phyloP scores from a whole-genome alignment of 352 stramenopile genomes.

The Salisapilia sapeloensis region DNA sequence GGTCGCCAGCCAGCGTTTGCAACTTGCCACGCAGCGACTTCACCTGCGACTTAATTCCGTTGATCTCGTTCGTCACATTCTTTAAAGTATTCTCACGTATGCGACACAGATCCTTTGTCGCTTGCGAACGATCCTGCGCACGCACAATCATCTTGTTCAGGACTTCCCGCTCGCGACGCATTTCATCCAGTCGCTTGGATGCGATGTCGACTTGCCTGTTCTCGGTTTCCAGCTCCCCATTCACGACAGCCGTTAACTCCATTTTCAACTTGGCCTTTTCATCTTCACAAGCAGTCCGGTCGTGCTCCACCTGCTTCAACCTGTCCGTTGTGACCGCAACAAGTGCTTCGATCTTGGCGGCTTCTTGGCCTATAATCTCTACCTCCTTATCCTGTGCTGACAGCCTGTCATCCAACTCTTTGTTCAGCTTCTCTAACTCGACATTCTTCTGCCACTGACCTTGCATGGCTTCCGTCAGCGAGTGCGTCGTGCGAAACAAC shows the following conservation, averaged over 20 bases:
- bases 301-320: constrained; percentile 42
- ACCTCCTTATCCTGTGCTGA: constrained; percentile 27
- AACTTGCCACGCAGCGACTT: constrained; percentile 67
- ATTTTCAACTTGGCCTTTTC: constrained; percentile 51
- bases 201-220: constrained; percentile 56
- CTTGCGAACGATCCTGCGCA: constrained; percentile 57
- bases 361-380: constrained; percentile 8
- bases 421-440: constrained; percentile 59
- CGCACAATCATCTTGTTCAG: constrained; percentile 81
- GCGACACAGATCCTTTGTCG: constrained; percentile 82
- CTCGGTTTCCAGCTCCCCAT: constrained; percentile 35
- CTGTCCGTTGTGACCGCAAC: constrained; percentile 58
- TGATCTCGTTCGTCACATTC: constrained; percentile 84
- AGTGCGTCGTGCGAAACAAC: constrained; percentile 64
- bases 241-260: constrained; percentile 46
- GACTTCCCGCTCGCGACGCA: constrained; percentile 58
- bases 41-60: constrained; percentile 62
- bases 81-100: constrained; percentile 85
- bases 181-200: constrained; percentile 66
- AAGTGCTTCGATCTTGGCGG: constrained; percentile 53
- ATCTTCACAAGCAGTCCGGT: constrained; percentile 29
- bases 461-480: constrained; percentile 64
- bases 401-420: constrained; percentile 41
- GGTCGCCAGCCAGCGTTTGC: constrained; percentile 68
- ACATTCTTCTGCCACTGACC: constrained; percentile 72